Evolutionary conservation across 177 flowering plant species (phyloP).

Genomic region (Vitis hybrid): DNA sequence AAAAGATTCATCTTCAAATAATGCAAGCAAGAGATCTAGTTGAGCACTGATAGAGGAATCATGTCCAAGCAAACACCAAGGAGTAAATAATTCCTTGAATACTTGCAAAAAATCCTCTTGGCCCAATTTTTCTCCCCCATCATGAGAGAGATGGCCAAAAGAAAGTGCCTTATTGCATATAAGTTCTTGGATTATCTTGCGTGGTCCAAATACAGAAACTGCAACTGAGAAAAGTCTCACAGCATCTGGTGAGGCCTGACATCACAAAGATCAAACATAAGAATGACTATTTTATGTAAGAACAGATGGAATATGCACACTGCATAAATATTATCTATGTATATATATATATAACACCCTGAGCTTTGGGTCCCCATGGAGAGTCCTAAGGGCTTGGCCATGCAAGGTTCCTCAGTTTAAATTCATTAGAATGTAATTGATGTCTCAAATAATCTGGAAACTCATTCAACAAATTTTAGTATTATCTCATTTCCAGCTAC

Average conservation of each 20-base stretch:
- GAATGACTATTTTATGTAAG: neutral
- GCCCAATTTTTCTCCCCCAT: conserved; percentile 22
- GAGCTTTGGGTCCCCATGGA: no score
- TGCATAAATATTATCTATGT: neutral
- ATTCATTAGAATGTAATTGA: no score
- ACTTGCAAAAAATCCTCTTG: conserved; percentile 42
- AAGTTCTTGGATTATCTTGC: conserved; percentile 39
- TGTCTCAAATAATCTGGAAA: no score
- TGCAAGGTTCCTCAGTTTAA: neutral
- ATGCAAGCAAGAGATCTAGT: conserved; percentile 73
- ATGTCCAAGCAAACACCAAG: conserved; percentile 72
- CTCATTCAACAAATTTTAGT: neutral
- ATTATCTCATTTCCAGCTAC: neutral
- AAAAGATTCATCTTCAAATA: conserved; percentile 75
- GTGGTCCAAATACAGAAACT: conserved; percentile 74
- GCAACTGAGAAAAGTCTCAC: conserved; percentile 56
- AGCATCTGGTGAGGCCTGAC: conserved; percentile 67
- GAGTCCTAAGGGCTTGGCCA: no score
- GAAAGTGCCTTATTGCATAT: conserved; percentile 10
- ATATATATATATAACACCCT: no score
- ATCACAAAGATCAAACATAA: conserved; percentile 15
- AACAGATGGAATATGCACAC: neutral
- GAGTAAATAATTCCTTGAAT: conserved; percentile 61
- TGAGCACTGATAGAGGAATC: conserved; percentile 43
- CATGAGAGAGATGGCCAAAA: conserved; percentile 17